Conservation (phyloP, 306 rosid species). For the Cucurbita argyrosperma region DNA sequence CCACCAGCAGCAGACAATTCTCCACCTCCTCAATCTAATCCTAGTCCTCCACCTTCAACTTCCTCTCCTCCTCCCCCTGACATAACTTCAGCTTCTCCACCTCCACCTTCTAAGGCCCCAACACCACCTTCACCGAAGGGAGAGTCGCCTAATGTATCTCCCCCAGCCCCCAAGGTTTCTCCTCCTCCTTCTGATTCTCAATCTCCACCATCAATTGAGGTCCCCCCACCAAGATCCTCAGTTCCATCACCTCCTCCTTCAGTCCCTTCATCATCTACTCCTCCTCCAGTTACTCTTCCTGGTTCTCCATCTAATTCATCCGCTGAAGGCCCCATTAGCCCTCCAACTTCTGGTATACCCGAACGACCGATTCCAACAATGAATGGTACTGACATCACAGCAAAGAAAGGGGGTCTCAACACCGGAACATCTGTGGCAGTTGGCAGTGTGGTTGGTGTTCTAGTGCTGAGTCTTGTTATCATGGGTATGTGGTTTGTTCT, state of each 20-base stretch:
- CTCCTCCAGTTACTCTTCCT: constrained; percentile 33
- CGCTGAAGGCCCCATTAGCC: constrained; percentile 4
- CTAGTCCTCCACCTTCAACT: constrained; percentile 25
- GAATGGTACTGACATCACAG: constrained; percentile 9
- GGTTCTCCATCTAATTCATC: constrained; percentile 29
- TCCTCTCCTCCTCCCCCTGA: constrained; percentile 45
- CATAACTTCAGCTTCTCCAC: constrained; percentile 24
- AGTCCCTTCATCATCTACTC: constrained; percentile 41
- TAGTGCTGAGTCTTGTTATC: constrained; percentile 50
- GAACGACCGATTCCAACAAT: constrained; percentile 55
- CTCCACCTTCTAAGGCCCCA: constrained; percentile 45
- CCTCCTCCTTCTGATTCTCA: constrained; percentile 39
- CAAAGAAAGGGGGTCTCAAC: constrained; percentile 23
- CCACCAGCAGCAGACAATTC: constrained; percentile 22
- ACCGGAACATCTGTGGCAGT: constrained; percentile 41
- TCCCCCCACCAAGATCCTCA: constrained; percentile 24
- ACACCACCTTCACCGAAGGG: constrained; percentile 28
- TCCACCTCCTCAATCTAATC: constrained; percentile 46
- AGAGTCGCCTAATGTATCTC: constrained; percentile 34
- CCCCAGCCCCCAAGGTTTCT: constrained; percentile 30
- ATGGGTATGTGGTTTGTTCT: constrained; percentile 47
- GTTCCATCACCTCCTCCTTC: constrained; percentile 53
- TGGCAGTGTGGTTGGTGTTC: constrained; percentile 49
- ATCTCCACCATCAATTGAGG: constrained; percentile 32
- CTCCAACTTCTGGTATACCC: constrained; percentile 24